phyloP scores from a whole-genome alignment of 176 grass and related monocot genomes.

The Avena atlantica region DNA sequence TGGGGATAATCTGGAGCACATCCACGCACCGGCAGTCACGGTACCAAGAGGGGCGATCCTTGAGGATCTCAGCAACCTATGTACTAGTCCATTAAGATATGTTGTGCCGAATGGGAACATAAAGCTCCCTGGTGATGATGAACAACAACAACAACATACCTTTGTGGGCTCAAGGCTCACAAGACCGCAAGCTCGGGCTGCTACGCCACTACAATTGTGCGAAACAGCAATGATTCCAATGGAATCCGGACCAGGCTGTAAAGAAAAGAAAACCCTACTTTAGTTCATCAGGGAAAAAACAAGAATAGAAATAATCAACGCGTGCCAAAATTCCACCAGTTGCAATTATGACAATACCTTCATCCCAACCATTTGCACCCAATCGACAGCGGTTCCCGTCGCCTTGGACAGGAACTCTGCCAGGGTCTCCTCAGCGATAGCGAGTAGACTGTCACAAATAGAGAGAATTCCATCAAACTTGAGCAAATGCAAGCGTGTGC shows the following conservation, averaged over 20 bases:
- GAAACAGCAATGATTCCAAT: conserved; percentile 99
- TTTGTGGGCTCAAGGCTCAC: conserved; percentile 99
- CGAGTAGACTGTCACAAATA: conserved; percentile 71
- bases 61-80: conserved; percentile 98
- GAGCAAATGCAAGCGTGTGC: background rate
- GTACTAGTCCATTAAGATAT: conserved; percentile 47
- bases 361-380: conserved; percentile 99
- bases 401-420: conserved; percentile 98
- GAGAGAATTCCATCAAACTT: conserved; percentile 9
- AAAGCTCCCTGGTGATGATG: conserved; percentile 37
- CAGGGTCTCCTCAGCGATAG: conserved; percentile 99
- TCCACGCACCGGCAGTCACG: conserved; percentile 89
- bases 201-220: conserved; percentile 99
- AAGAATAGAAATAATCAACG: conserved; percentile 32
- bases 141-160: conserved; percentile 53
- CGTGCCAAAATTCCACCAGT: conserved; percentile 28
- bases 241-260: conserved; percentile 99
- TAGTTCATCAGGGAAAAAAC: conserved; percentile 18
- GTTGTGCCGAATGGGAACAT: conserved; percentile 49
- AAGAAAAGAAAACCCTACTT: conserved; percentile 39
- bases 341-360: conserved; percentile 61
- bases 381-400: conserved; percentile 95
- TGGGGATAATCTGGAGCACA: conserved; percentile 90
- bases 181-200: conserved; percentile 98
- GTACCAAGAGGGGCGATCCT: conserved; percentile 94